Evolutionary conservation across 2,329 filamentous ascomycete species (phyloP).

Genomic region (Berkeleyomyces rouxiae): DNA sequence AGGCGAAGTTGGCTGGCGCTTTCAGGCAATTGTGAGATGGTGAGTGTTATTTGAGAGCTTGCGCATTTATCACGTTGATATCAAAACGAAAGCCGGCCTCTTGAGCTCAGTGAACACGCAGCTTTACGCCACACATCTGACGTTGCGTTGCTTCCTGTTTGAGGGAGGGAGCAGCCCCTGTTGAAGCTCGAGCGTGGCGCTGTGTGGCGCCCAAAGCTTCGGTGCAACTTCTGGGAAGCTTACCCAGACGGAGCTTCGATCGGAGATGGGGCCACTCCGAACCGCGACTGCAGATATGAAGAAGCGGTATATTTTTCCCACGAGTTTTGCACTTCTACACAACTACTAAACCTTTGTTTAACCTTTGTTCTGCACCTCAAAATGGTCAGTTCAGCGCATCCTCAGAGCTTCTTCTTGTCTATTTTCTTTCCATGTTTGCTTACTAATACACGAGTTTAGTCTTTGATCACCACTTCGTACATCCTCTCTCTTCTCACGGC

Average conservation of each 20-base stretch:
- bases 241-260: neutral
- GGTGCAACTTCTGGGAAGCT: neutral
- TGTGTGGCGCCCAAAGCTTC: neutral
- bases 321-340: too few relatives aligned
- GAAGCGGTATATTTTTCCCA: too few relatives aligned
- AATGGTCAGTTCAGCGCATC: conserved; percentile 1
- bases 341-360: neutral
- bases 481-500: conserved; percentile 69
- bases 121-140: conserved; percentile 14
- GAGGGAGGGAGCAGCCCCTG: neutral
- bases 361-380: neutral
- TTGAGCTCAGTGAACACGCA: conserved; percentile 13
- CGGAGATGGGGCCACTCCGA: neutral
- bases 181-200: conserved; percentile 1
- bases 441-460: conserved; percentile 12
- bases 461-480: conserved; percentile 44
- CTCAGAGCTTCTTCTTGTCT: neutral
- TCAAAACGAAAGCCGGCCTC: neutral
- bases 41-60: neutral
- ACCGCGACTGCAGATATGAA: too few relatives aligned
- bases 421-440: neutral
- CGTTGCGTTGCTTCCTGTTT: conserved; percentile 4
- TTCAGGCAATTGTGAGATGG: neutral
- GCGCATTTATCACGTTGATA: neutral
- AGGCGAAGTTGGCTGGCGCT: neutral